Evolutionary conservation across 768 basidiomycete genomes (phyloP).

Genomic region (Tricholoma sp.): DNA sequence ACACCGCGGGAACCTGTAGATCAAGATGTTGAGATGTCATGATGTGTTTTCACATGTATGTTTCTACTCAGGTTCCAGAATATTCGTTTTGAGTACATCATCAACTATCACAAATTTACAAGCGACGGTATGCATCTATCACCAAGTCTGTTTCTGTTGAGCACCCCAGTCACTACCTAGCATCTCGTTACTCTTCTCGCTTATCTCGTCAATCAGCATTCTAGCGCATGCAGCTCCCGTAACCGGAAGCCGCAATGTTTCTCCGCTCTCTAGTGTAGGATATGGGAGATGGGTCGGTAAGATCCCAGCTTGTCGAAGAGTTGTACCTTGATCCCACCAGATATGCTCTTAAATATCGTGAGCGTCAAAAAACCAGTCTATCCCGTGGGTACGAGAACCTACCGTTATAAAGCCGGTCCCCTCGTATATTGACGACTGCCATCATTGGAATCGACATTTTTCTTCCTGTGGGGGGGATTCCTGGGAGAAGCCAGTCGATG

Average conservation of each 20-base stretch:
- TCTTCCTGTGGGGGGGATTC: conserved; percentile 47
- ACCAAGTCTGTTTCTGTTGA: neutral
- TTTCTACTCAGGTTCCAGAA: neutral
- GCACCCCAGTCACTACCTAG: conserved; percentile 30
- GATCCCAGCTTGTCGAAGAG: conserved; percentile 30
- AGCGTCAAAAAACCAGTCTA: neutral
- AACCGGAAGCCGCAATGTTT: conserved; percentile 29
- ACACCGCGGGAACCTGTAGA: conserved; percentile 65
- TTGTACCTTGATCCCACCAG: conserved; percentile 42
- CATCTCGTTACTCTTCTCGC: conserved; percentile 34
- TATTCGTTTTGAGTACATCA: neutral
- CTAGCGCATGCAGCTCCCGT: conserved; percentile 30
- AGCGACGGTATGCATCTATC: neutral
- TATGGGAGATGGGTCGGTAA: conserved; percentile 29
- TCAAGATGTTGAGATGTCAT: conserved; percentile 64
- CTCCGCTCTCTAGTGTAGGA: conserved; percentile 14
- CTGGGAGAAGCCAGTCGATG: conserved; percentile 47
- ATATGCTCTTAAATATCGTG: conserved; percentile 30
- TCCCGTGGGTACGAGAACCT: neutral
- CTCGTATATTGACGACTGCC: conserved; percentile 48
- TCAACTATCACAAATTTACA: neutral
- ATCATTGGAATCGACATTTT: conserved; percentile 47
- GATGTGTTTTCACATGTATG: conserved; percentile 9
- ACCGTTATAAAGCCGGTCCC: conserved; percentile 35
- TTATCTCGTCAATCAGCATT: conserved; percentile 32